Base-by-base conservation (phyloP, 306 rosid genomes). In the Psophocarpus tetragonolobus region DNA sequence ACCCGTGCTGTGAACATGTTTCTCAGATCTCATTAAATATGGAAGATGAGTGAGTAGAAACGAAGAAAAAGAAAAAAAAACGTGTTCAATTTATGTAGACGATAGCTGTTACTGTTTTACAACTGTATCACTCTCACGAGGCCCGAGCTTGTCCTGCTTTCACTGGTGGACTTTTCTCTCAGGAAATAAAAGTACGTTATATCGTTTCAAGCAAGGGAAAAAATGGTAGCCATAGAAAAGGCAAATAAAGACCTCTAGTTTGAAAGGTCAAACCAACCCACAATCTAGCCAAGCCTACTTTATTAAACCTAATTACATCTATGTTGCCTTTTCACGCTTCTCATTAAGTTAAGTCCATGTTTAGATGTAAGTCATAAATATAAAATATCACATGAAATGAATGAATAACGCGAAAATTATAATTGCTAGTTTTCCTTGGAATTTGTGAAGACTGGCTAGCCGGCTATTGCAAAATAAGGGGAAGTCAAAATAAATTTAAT, bases 51-150 rank as follows among this genome's bases (percentile, higher is more conserved):
- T 66, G 39, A 27, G 6, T 14, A 60, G 62, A 77, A 69, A 38
- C 71, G 21, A 63, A 48, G 12, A 36, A 61, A 11, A 8, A 38
- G 56, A 77, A 36, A 61, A 11, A 8, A 38, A 61, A 77, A 83
- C 82, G 86, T 79, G 92, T 91, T 79, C 97, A 91, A 63, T 91
- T 89, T 89, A 89, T 73, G 18, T 87, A 74, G 93, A 77, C 93
- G 61, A 3, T 65, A 61, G 0, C 13, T 29, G 14, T 68, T 54
- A 20, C 47, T 27, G 11, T 77, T 76, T 65, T 26, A 35, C 81
- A 36, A n/a, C 68, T 36, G 54, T 27, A 18, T 36, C 38, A 14
- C 4, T 63, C 39, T 62, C 44, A 65, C 11, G 5, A 10, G 11
- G 8, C 27, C 27, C 9, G 14, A 1, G 8, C n/a, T 17, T 6